A percentile compares a stretch with the other conserved stretches of the same genome.
phyloP scores from a whole-genome alignment of 1,284 basidiomycete species.

The Cryptococcus depauperatus region DNA sequence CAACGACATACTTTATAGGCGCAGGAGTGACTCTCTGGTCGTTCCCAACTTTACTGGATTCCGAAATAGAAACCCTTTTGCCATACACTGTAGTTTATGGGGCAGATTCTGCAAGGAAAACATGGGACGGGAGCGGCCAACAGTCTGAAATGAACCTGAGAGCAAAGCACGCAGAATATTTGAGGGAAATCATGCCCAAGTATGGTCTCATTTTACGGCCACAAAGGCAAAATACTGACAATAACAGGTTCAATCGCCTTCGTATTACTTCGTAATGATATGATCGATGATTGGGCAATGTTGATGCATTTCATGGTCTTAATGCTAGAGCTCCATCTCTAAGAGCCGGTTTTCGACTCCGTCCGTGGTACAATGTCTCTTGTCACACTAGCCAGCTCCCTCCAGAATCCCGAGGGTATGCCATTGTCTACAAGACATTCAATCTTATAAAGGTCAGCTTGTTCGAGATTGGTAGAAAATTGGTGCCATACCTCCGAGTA shows the following conservation, averaged over 20 bases:
- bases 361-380: conserved; percentile 14
- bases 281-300: neutral
- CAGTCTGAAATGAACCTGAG: conserved; percentile 74
- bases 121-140: conserved; percentile 78
- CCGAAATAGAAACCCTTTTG: conserved; percentile 61
- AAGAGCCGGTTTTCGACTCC: too few species aligned
- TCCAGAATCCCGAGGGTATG: conserved; percentile 5
- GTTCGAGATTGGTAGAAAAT: neutral
- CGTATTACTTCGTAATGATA: conserved; percentile 4
- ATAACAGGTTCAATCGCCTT: conserved; percentile 18
- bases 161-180: conserved; percentile 79
- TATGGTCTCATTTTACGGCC: conserved; percentile 43
- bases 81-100: conserved; percentile 82
- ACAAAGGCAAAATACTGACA: neutral
- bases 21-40: conserved; percentile 13
- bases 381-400: conserved; percentile 9
- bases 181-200: conserved; percentile 81
- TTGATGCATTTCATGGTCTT: neutral
- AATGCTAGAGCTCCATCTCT: too few species aligned
- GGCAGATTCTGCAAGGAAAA: conserved; percentile 58
- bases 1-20: conserved; percentile 2
- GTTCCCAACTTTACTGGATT: conserved; percentile 3
- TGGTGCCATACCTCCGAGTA: conserved; percentile 1
- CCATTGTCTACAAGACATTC: neutral
- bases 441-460: neutral